phyloP scores from a whole-genome alignment of 2,329 filamentous ascomycete genomes.

The Didymella arachidicola region DNA sequence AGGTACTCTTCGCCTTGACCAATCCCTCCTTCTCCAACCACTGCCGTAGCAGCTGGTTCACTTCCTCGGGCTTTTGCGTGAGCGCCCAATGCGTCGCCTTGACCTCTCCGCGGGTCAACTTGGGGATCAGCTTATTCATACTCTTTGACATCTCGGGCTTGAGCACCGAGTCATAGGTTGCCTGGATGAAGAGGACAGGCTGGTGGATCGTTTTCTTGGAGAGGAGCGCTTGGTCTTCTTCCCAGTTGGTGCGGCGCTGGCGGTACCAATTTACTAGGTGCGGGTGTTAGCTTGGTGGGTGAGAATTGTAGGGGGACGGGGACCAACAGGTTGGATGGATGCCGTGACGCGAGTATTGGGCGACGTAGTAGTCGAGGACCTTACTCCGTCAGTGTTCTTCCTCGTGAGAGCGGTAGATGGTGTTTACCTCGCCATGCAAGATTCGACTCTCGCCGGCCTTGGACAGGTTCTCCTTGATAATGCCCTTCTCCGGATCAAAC shows the following conservation, averaged over 20 bases:
- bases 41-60: slow-evolving; percentile 72
- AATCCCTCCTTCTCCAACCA: slow-evolving; percentile 70
- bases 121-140: slow-evolving; percentile 74
- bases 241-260: slow-evolving; percentile 72
- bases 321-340: slow-evolving; percentile 73
- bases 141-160: slow-evolving; percentile 72
- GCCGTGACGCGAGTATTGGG: slow-evolving; percentile 74
- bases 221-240: slow-evolving; percentile 68
- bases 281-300: slow-evolving; percentile 19
- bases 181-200: slow-evolving; percentile 76
- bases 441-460: slow-evolving; percentile 65
- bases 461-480: slow-evolving; percentile 70
- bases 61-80: slow-evolving; percentile 72
- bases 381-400: slow-evolving; percentile 51
- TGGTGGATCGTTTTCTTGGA: slow-evolving; percentile 46
- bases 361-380: slow-evolving; percentile 74
- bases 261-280: slow-evolving; percentile 83
- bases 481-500: slow-evolving; percentile 68
- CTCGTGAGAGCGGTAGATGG: no score
- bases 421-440: slow-evolving; percentile 66
- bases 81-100: slow-evolving; percentile 82
- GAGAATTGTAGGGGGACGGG: background rate
- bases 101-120: slow-evolving; percentile 72
- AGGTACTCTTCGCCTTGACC: slow-evolving; percentile 52
- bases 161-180: slow-evolving; percentile 74